Conservation (phyloP, 495 filamentous ascomycete species). For the Penicillium argentinense region DNA sequence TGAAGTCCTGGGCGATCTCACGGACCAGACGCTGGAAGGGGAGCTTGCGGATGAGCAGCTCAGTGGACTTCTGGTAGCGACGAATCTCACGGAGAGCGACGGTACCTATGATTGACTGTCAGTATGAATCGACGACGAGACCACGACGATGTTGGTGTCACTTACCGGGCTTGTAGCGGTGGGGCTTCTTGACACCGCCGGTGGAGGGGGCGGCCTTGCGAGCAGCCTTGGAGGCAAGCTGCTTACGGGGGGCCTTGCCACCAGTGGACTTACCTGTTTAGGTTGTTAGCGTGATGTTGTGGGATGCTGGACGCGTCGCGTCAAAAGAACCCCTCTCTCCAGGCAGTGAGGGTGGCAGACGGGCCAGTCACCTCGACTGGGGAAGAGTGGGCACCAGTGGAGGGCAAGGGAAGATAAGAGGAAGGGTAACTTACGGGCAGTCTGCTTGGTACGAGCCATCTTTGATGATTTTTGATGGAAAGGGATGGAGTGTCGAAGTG, state of each 20-base stretch:
- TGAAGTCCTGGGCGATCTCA: slow-evolving; percentile 99
- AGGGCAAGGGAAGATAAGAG: slow-evolving; percentile 4
- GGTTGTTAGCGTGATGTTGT: slow-evolving; percentile 40
- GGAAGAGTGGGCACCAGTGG: too few relatives aligned
- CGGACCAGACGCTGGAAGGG: slow-evolving; percentile 99
- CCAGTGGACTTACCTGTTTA: slow-evolving; percentile 84
- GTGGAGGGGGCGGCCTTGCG: slow-evolving; percentile 75
- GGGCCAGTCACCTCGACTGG: too few relatives aligned
- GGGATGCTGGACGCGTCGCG: slow-evolving; percentile 21
- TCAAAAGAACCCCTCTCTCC: not conserved
- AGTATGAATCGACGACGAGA: slow-evolving; percentile 21
- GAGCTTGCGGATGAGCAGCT: slow-evolving; percentile 99
- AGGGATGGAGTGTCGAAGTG: slow-evolving; percentile 44
- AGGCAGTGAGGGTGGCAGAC: not conserved
- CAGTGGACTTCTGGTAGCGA: slow-evolving; percentile 99
- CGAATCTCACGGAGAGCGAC: slow-evolving; percentile 99
- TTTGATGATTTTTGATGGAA: slow-evolving; percentile 50
- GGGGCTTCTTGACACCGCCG: slow-evolving; percentile 99
- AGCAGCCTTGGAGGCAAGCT: slow-evolving; percentile 86
- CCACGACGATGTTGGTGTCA: slow-evolving; percentile 5
- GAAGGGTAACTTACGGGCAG: slow-evolving; percentile 73
- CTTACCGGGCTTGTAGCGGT: slow-evolving; percentile 98
- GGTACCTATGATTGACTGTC: slow-evolving; percentile 61
- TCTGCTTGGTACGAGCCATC: slow-evolving; percentile 99
- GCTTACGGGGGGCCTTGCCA: slow-evolving; percentile 99